Evolutionary conservation across 306 rosid species (phyloP).

Genomic region (Bauhinia variegata): DNA sequence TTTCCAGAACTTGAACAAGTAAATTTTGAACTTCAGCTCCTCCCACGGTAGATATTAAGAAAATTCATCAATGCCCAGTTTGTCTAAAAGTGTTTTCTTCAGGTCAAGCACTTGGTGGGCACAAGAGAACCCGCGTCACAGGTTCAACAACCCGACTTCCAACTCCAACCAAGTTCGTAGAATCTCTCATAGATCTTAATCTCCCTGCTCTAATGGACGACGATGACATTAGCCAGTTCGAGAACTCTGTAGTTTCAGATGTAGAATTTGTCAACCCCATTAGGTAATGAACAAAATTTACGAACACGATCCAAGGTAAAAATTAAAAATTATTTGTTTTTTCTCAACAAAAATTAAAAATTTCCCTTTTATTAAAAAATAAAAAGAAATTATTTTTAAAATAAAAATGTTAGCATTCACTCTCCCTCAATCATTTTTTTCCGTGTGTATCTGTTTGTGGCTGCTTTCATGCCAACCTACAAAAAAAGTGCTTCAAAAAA

Average conservation of each 20-base stretch:
- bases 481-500: constrained; percentile 30
- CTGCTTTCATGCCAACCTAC: constrained; percentile 35
- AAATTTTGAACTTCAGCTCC: constrained; percentile 28
- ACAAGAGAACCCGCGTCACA: constrained; percentile 83
- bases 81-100: constrained; percentile 84
- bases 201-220: constrained; percentile 85
- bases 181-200: constrained; percentile 80
- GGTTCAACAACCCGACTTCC: constrained; percentile 31
- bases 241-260: constrained; percentile 80
- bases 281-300: constrained; percentile 35
- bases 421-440: too few relatives aligned
- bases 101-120: constrained; percentile 97
- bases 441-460: too few relatives aligned
- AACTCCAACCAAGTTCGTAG: constrained; percentile 37
- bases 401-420: too few relatives aligned
- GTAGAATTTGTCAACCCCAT: constrained; percentile 64
- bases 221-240: constrained; percentile 66
- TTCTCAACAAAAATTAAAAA: too few relatives aligned
- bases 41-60: constrained; percentile 41
- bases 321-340: constrained; percentile 12
- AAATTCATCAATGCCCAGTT: constrained; percentile 75
- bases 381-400: constrained; percentile 22
- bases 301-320: constrained; percentile 44
- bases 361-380: background rate
- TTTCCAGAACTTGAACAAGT: constrained; percentile 20